Conservation (phyloP, 257 asterid species). For the Solanum piurae region DNA sequence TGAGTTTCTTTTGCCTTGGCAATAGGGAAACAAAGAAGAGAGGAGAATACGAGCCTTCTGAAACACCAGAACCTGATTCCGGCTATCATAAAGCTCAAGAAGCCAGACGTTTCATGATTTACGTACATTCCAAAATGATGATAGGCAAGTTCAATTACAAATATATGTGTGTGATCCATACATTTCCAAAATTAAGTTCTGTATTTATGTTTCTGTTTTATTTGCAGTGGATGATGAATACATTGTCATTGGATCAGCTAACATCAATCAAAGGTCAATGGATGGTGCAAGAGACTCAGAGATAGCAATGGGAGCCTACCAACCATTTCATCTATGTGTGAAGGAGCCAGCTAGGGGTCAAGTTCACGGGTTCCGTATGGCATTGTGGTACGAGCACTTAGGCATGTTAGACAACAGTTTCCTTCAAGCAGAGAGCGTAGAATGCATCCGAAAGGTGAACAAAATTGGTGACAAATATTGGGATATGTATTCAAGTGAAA, state of each 20-base stretch:
- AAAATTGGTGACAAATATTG: background rate
- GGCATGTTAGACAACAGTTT: background rate
- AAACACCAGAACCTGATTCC: background rate
- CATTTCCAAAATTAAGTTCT: background rate
- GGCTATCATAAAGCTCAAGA: background rate
- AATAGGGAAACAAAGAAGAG: conserved; percentile 2
- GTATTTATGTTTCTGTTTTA: background rate
- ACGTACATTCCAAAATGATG: conserved; percentile 5
- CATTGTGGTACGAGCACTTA: conserved; percentile 9
- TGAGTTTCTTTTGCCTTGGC: conserved; percentile 5
- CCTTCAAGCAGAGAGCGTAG: background rate
- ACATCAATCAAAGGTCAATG: background rate
- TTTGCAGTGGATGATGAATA: conserved; percentile 2
- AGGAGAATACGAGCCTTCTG: conserved; percentile 7
- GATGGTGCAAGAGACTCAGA: conserved; percentile 3
- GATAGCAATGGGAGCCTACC: conserved; percentile 2
- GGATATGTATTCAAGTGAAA: background rate
- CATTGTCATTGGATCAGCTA: background rate
- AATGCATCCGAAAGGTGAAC: conserved; percentile 2
- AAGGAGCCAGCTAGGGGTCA: conserved; percentile 2
- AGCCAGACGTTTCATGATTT: conserved; percentile 7
- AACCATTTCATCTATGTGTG: background rate
- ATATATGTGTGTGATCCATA: background rate
- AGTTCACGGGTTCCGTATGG: conserved; percentile 4
- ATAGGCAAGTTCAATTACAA: background rate